Evolutionary conservation across 345 rosid species (phyloP), one percentile per base, ranked within the genome.

Genomic region (Triadica sebifera): DNA sequence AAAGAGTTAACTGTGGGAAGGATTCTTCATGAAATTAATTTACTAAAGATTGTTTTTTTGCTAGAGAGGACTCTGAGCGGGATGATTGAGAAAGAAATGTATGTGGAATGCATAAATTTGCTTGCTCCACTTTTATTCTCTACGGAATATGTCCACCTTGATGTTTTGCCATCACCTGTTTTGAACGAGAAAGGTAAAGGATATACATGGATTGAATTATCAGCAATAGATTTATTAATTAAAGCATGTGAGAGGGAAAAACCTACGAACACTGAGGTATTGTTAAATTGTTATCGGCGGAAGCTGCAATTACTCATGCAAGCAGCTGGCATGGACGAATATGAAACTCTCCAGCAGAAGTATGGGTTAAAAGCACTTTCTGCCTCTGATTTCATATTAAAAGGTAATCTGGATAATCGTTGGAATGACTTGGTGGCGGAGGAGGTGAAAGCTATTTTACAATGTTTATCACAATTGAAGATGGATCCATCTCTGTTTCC

Each of bases 71-170:
- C 86, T 49, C 82, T 89, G 63, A 84, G 81, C 71, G 92, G 85
- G 80, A 77, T 91, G 95, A 82, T 90, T 79, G 97, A 82, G 78
- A 93, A 89, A 86, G 96, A 85, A 79, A 78, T 80, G 82, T 89
- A 91, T 75, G 29, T 39, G 37, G 94, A 91, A 52, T 89, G 99
- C 69, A 81, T 91, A 77, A 80, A 76, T 73, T 72, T 88, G 83
- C 90, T 95, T 78, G 87, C 89, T 78, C 87, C 99, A 74, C 91
- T 93, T 82, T 77, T 95, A 50, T 88, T 90, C 80, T 87, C 88
- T 69, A 70, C 88, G 11, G 79, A 81, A 66, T 83, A 82, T 67
- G 81, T 74, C 59, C 75, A 81, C 76, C 81, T 76, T 57, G 84
- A 84, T 82, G 79, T 81, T 68, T 77, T 81, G 51, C 81, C 88